Percentiles rank a stretch among this genome's conserved stretches.
phyloP scores from a whole-genome alignment of 1,139 yeast species.

The Kodamaea ohmeri region DNA sequence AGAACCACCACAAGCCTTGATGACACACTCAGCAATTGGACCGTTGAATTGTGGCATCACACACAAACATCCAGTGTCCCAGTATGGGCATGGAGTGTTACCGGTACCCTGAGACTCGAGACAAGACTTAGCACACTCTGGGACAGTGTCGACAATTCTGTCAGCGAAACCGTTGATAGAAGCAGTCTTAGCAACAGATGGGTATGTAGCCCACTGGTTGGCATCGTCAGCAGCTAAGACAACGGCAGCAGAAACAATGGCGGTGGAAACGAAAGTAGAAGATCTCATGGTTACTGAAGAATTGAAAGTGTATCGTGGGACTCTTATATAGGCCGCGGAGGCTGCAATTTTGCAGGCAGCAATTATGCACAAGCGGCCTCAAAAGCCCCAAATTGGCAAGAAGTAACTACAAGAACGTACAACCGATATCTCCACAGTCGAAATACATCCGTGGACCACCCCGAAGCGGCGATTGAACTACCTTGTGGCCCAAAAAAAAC shows the following conservation, averaged over 20 bases:
- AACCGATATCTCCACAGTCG: constrained; percentile 2
- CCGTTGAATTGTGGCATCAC: constrained; percentile 48
- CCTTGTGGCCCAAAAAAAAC: not conserved
- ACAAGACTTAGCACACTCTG: constrained; percentile 46
- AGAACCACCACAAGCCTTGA: constrained; percentile 36
- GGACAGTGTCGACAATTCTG: constrained; percentile 38
- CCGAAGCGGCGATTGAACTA: not conserved
- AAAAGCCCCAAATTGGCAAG: not conserved
- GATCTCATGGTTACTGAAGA: constrained; percentile 21
- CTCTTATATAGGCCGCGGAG: not conserved
- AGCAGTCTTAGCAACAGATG: constrained; percentile 48
- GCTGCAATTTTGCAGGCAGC: not conserved
- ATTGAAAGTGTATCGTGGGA: not conserved
- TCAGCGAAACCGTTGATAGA: constrained; percentile 55
- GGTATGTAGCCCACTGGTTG: constrained; percentile 37
- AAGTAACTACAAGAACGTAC: not conserved
- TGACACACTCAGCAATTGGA: constrained; percentile 44
- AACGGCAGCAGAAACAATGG: constrained; percentile 13
- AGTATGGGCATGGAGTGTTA: constrained; percentile 49
- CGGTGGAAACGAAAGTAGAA: constrained; percentile 14
- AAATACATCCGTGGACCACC: not conserved
- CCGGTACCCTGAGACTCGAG: constrained; percentile 25
- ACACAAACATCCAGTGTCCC: constrained; percentile 56
- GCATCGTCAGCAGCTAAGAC: constrained; percentile 15
- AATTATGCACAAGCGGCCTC: not conserved